Evolutionary conservation across 805 yeast species (phyloP).

Genomic region (Metschnikowia gruessii): DNA sequence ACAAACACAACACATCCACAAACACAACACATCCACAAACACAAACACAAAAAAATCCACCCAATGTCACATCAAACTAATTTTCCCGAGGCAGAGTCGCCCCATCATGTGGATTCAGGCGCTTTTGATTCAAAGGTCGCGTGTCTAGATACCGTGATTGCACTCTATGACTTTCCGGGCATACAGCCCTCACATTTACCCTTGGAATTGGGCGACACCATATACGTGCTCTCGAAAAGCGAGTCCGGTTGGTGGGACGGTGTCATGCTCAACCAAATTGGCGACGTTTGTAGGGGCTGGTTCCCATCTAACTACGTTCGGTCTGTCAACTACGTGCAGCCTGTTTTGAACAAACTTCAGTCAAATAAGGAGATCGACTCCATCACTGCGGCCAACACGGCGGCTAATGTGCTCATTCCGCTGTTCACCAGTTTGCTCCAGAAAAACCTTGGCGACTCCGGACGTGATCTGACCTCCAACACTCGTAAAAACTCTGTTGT

Average conservation of each 20-base stretch:
- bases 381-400: conserved; percentile 46
- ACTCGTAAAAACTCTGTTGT: conserved; percentile 48
- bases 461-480: conserved; percentile 31
- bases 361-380: conserved; percentile 41
- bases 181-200: conserved; percentile 52
- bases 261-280: conserved; percentile 34
- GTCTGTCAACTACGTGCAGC: conserved; percentile 43
- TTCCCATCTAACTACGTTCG: conserved; percentile 68
- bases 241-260: conserved; percentile 91
- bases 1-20: not conserved
- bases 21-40: not conserved
- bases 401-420: conserved; percentile 45
- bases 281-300: conserved; percentile 69
- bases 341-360: conserved; percentile 37
- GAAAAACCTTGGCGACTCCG: conserved; percentile 33
- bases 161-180: conserved; percentile 53
- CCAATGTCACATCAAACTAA: not conserved
- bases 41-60: no score
- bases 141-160: conserved; percentile 58
- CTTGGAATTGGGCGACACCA: conserved; percentile 61
- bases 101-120: conserved; percentile 23
- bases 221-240: conserved; percentile 64
- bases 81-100: conserved; percentile 21
- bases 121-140: conserved; percentile 19
- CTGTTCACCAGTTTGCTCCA: conserved; percentile 38